Conservation (phyloP, 495 filamentous ascomycete species). For the Penicillium dipodomyicola region DNA sequence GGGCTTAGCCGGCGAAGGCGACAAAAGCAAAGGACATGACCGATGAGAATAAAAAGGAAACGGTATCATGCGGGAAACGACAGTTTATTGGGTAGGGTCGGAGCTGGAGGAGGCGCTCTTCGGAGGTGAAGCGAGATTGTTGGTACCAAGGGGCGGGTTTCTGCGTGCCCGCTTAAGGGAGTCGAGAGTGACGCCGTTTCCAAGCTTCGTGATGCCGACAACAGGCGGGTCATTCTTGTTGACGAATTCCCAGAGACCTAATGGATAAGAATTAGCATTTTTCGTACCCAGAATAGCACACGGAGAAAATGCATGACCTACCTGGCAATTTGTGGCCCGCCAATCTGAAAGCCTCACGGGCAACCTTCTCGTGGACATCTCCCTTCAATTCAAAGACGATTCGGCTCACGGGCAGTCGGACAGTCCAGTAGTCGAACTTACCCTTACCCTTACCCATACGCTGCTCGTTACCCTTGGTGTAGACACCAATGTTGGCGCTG, state of each 20-base stretch:
- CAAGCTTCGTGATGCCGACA: constrained; percentile 91
- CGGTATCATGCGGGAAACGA: constrained; percentile 11
- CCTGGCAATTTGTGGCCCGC: constrained; percentile 94
- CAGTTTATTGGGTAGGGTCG: constrained; percentile 41
- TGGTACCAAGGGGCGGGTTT: constrained; percentile 53
- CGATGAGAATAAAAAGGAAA: constrained; percentile 10
- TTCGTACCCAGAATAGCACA: constrained; percentile 1
- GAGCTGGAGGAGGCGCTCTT: constrained; percentile 40
- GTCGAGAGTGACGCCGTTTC: constrained; percentile 73
- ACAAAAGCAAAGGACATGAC: constrained; percentile 13
- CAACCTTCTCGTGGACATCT: constrained; percentile 89
- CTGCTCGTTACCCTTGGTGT: constrained; percentile 89
- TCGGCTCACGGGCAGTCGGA: constrained; percentile 80
- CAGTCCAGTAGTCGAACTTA: constrained; percentile 93
- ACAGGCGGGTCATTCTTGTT: constrained; percentile 87
- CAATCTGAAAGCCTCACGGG: constrained; percentile 88
- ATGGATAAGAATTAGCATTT: constrained; percentile 24
- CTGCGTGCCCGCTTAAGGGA: constrained; percentile 73
- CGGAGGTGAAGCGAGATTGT: constrained; percentile 33
- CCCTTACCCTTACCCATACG: constrained; percentile 99
- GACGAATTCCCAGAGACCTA: constrained; percentile 91
- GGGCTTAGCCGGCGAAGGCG: constrained; percentile 40
- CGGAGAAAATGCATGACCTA: constrained; percentile 41
- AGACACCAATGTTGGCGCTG: constrained; percentile 89
- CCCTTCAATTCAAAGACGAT: constrained; percentile 91